Conservation (phyloP, 1,284 basidiomycete genomes). For the Neolentinus lepideus region DNA sequence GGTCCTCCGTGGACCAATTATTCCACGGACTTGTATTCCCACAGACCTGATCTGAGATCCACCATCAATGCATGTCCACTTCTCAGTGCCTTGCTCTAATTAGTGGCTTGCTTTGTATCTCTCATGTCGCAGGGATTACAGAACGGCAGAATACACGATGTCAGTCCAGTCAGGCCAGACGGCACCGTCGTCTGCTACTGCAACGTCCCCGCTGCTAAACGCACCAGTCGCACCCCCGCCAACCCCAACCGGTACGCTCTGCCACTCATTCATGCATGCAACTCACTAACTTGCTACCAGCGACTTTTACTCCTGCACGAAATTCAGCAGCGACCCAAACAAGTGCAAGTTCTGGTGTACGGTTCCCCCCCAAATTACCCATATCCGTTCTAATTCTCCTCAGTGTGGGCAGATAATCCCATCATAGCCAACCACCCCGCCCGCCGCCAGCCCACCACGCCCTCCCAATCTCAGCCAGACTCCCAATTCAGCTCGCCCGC, state of each 20-base stretch:
- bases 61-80: too few relatives aligned
- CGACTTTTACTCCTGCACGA: constrained; percentile 25
- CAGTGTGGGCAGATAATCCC: constrained; percentile 33
- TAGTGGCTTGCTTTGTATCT: too few relatives aligned
- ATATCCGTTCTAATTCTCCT: not conserved
- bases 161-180: constrained; percentile 16
- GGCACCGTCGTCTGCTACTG: constrained; percentile 24
- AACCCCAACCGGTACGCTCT: constrained; percentile 26
- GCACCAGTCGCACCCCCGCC: constrained; percentile 17
- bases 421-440: constrained; percentile 2
- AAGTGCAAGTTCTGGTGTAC: constrained; percentile 30
- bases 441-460: constrained; percentile 7
- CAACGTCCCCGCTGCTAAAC: constrained; percentile 14
- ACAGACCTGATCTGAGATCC: not conserved
- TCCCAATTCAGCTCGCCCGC: too few relatives aligned
- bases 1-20: not conserved
- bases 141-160: constrained; percentile 10
- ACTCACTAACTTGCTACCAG: constrained; percentile 13
- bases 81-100: too few relatives aligned
- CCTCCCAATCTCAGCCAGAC: not conserved
- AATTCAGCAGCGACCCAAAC: constrained; percentile 10
- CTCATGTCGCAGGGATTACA: not conserved
- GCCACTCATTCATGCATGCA: not conserved
- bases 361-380: constrained; percentile 6
- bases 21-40: not conserved